Percentiles rank a stretch among this genome's conserved stretches.
These are phyloP conservation scores for Kazachstania sp. DNA, from an alignment of 1,139 yeast genomes.

Conservation along the genomic window DNA sequence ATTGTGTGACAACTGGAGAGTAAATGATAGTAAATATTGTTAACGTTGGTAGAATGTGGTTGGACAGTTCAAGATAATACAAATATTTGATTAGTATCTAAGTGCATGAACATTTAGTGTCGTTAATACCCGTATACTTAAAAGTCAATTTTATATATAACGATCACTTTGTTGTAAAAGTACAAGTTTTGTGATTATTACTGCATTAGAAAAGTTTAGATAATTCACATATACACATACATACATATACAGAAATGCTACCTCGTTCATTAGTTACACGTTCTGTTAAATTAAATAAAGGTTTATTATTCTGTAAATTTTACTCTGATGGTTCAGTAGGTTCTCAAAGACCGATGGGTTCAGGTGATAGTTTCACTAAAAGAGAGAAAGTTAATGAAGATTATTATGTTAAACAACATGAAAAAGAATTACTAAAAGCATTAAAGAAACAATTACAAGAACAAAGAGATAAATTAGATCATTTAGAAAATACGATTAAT, in stretches of 20 bases:
- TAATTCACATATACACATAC: neutral
- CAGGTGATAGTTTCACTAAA: constrained; percentile 48
- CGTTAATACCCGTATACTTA: too few species aligned
- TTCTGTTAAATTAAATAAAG: constrained; percentile 19
- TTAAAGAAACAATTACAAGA: constrained; percentile 44
- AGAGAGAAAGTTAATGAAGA: constrained; percentile 70
- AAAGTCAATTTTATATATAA: too few species aligned
- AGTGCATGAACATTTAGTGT: too few species aligned
- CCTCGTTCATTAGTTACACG: constrained; percentile 28
- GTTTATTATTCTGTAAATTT: constrained; percentile 32
- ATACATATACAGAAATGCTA: constrained; percentile 10
- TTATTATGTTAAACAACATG: constrained; percentile 50
- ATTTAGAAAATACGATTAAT: constrained; percentile 31
- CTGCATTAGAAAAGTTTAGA: neutral
- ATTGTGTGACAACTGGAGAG: too few species aligned
- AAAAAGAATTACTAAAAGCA: constrained; percentile 51
- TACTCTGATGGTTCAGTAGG: constrained; percentile 46
- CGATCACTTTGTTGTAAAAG: too few species aligned
- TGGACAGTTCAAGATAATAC: too few species aligned
- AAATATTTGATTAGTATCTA: too few species aligned
- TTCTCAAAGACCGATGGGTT: constrained; percentile 41
- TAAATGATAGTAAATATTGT: too few species aligned
- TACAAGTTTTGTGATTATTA: too few species aligned
- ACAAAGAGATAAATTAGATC: constrained; percentile 38
- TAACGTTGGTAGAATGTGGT: too few species aligned